A percentile compares a stretch with the other conserved stretches of the same genome.
Evolutionary conservation across 2,329 filamentous ascomycete species (phyloP).

Genomic region (Beauveria brongniartii): DNA sequence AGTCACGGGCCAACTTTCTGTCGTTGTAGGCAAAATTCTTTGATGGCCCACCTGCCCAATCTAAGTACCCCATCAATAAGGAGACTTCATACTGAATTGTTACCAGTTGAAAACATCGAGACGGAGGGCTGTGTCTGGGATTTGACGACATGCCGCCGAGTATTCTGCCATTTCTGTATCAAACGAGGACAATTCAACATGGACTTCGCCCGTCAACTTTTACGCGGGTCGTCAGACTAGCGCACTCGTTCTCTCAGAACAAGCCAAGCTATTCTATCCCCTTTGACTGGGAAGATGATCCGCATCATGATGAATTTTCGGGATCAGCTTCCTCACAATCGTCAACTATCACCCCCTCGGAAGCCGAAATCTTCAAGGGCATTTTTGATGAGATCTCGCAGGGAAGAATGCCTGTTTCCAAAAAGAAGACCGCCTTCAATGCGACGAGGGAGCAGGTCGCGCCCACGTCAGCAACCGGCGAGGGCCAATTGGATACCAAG

Average conservation of each 20-base stretch:
- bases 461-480: background rate
- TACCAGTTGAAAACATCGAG: background rate
- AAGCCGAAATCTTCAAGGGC: slow-evolving; percentile 50
- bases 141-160: slow-evolving; percentile 23
- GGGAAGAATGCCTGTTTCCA: slow-evolving; percentile 24
- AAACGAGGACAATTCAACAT: slow-evolving; percentile 51
- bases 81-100: background rate
- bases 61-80: background rate
- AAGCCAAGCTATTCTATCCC: slow-evolving; percentile 35
- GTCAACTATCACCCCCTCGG: slow-evolving; percentile 50
- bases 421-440: slow-evolving; percentile 15
- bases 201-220: slow-evolving; percentile 19
- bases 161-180: slow-evolving; percentile 61
- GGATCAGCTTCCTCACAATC: slow-evolving; percentile 16
- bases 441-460: background rate
- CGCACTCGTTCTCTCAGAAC: slow-evolving; percentile 13
- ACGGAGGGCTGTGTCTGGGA: background rate
- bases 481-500: background rate
- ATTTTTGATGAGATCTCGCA: slow-evolving; percentile 41
- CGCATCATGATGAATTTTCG: slow-evolving; percentile 14
- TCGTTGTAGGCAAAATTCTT: background rate
- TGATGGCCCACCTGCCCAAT: slow-evolving; percentile 1
- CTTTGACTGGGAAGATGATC: slow-evolving; percentile 38
- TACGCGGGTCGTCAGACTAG: slow-evolving; percentile 17
- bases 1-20: slow-evolving; percentile 22